Evolutionary conservation across 164 flowering plant species (phyloP).

Genomic region (Santalum album): DNA sequence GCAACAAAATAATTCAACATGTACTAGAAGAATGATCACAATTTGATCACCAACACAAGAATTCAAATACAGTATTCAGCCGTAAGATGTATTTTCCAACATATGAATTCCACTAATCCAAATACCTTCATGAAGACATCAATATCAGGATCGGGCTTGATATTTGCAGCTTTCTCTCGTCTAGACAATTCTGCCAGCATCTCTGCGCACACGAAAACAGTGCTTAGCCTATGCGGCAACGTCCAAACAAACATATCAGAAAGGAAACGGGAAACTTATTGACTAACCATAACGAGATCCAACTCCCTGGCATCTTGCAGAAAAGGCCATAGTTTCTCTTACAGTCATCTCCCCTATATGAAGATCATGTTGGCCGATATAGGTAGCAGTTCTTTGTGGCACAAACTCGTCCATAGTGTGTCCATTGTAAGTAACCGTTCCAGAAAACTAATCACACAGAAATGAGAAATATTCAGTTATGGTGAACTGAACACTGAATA

Average conservation of each 20-base stretch:
- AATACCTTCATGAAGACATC: slow-evolving; percentile 53
- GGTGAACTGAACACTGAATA: too few species aligned
- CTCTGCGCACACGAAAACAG: slow-evolving; percentile 18
- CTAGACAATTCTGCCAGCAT: slow-evolving; percentile 42
- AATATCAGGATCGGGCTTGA: slow-evolving; percentile 46
- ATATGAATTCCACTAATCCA: background rate
- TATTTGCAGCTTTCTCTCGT: slow-evolving; percentile 42
- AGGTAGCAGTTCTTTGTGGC: slow-evolving; percentile 57
- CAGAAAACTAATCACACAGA: slow-evolving; percentile 17
- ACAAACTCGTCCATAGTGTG: slow-evolving; percentile 50
- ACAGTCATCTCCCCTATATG: slow-evolving; percentile 61
- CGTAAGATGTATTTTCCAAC: too few species aligned
- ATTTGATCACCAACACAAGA: too few species aligned
- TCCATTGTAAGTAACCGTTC: slow-evolving; percentile 52
- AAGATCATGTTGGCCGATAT: slow-evolving; percentile 50
- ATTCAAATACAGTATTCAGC: background rate
- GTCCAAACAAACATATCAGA: background rate
- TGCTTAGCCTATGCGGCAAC: background rate
- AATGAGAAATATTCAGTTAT: background rate
- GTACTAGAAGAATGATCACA: too few species aligned
- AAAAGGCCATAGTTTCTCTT: slow-evolving; percentile 47
- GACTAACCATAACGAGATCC: slow-evolving; percentile 41
- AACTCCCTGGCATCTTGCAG: slow-evolving; percentile 57
- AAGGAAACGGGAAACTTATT: background rate
- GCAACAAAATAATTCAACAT: too few species aligned